Conservation (phyloP, 1,284 basidiomycete species). For the Cutaneotrichosporon cutaneum region DNA sequence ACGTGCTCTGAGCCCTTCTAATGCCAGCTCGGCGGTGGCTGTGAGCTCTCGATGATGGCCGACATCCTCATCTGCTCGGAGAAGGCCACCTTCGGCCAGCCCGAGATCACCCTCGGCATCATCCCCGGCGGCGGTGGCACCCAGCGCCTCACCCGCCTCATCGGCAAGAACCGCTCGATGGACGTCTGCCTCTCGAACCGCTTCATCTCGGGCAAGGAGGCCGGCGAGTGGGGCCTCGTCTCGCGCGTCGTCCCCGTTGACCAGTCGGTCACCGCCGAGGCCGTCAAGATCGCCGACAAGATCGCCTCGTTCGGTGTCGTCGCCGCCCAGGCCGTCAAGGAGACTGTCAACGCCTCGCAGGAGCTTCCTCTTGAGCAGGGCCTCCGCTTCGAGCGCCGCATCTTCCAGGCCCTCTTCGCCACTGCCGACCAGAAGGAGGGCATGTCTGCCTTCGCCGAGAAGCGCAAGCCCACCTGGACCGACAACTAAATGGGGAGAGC, state of each 20-base stretch:
- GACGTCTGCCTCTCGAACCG: conserved; percentile 90
- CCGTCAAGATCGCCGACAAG: conserved; percentile 73
- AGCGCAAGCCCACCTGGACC: conserved; percentile 79
- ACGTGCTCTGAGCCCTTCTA: background rate
- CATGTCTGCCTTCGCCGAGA: conserved; percentile 65
- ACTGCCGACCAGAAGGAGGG: conserved; percentile 98
- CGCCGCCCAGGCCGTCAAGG: conserved; percentile 88
- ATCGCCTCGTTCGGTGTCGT: conserved; percentile 84
- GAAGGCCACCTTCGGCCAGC: conserved; percentile 90
- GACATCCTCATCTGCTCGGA: conserved; percentile 96
- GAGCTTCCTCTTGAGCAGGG: conserved; percentile 82
- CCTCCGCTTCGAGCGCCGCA: conserved; percentile 77
- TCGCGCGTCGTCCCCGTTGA: conserved; percentile 75
- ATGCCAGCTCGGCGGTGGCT: conserved; percentile 83
- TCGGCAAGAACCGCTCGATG: conserved; percentile 95
- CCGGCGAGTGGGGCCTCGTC: conserved; percentile 80
- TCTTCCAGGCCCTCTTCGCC: conserved; percentile 92
- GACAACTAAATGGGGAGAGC: conserved; percentile 33
- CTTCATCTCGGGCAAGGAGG: conserved; percentile 75
- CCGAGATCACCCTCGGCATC: conserved; percentile 95
- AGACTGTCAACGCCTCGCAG: conserved; percentile 85
- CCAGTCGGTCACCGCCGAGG: conserved; percentile 83
- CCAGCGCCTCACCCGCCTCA: conserved; percentile 69
- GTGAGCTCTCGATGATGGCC: conserved; percentile 90
- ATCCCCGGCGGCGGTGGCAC: conserved; percentile 68